phyloP scores from a whole-genome alignment of 2,329 filamentous ascomycete genomes.

The Eurotiales sp. region DNA sequence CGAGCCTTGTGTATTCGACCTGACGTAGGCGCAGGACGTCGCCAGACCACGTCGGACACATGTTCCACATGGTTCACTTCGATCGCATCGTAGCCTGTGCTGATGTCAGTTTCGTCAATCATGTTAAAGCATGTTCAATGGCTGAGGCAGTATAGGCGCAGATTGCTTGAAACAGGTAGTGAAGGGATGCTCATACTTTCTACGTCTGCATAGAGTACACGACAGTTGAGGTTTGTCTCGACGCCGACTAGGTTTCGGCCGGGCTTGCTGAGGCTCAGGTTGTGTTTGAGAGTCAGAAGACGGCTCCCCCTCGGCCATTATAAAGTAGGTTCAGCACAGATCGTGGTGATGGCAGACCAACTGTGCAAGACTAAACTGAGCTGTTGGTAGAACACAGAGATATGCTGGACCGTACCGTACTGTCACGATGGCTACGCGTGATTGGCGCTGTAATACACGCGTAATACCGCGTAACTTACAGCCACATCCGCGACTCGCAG shows the following conservation, averaged over 20 bases:
- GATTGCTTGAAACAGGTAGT: not conserved
- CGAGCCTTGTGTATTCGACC: not conserved
- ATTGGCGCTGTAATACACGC: not conserved
- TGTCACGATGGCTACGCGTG: not conserved
- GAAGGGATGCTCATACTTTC: constrained; percentile 1
- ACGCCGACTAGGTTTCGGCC: constrained; percentile 2
- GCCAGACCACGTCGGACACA: constrained; percentile 7
- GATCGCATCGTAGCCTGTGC: constrained; percentile 5
- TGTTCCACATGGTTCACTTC: constrained; percentile 4
- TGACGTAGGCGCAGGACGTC: constrained; percentile 5
- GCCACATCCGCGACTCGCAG: not conserved
- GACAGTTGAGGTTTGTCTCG: constrained; percentile 7
- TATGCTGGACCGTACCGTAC: not conserved
- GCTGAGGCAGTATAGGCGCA: no score
- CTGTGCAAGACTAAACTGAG: no score
- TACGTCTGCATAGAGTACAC: constrained; percentile 4
- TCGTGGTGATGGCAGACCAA: not conserved
- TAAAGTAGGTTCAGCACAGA: not conserved
- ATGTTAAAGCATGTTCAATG: not conserved
- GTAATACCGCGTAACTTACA: not conserved
- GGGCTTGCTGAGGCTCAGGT: not conserved
- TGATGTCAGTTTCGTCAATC: not conserved
- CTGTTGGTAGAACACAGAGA: no score
- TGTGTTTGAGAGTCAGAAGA: not conserved
- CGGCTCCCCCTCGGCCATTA: constrained; percentile 5